Conservation (phyloP, 78 protist species). For the Diacronema lutheri region DNA sequence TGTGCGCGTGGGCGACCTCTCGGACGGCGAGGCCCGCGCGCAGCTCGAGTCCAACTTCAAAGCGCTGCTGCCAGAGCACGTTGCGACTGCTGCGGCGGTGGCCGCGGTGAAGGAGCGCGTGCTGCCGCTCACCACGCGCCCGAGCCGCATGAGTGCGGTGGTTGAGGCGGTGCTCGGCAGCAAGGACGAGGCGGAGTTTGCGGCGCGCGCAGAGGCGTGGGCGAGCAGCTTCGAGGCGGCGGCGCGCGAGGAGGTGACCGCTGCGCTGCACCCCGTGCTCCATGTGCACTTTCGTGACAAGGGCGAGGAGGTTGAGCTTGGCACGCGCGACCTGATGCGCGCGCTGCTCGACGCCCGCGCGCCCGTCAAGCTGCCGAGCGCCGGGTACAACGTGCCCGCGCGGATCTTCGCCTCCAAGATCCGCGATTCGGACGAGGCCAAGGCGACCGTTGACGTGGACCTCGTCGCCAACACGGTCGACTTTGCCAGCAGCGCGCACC, state of each 20-base stretch:
- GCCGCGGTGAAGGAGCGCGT: no score
- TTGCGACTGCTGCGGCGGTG: not conserved
- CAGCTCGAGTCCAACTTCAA: not conserved
- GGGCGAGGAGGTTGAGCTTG: not conserved
- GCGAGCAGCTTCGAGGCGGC: no score
- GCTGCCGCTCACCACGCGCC: slow-evolving; percentile 1
- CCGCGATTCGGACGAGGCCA: not conserved
- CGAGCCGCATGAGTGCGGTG: not conserved
- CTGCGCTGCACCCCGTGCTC: not conserved
- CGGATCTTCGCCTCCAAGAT: not conserved
- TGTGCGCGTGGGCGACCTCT: not conserved
- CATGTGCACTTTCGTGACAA: not conserved
- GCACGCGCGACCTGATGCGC: not conserved
- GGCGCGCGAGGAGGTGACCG: not conserved
- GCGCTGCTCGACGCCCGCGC: slow-evolving; percentile 5
- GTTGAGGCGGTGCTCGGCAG: not conserved
- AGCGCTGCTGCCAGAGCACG: not conserved
- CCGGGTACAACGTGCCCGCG: not conserved
- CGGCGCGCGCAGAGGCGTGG: slow-evolving; percentile 1
- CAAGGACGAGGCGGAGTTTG: not conserved
- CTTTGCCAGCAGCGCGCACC: not conserved
- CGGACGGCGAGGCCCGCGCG: not conserved
- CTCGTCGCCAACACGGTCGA: not conserved
- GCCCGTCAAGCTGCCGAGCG: slow-evolving; percentile 1
- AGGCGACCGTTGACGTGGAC: not conserved